Evolutionary conservation across 495 filamentous ascomycete species (phyloP), one percentile per base, ranked within the genome.

Genomic region (Xanthoparmelia taractica): DNA sequence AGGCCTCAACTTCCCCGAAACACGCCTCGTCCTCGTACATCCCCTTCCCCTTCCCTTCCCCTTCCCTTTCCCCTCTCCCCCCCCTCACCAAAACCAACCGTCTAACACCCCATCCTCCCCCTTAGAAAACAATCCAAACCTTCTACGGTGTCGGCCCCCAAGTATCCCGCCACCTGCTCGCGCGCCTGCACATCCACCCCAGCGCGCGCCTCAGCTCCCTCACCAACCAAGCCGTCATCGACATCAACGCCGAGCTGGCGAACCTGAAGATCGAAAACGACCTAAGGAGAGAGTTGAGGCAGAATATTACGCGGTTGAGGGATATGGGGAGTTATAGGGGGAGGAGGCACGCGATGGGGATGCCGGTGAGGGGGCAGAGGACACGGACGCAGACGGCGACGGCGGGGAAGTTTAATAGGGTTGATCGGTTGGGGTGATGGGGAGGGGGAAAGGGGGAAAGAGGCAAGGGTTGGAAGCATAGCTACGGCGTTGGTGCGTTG

Each of bases 181-280:
- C 95, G 67, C 91, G 89, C 69, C 86, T 89, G 76, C 83, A 84
- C 71, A 95, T 98, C 74, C 89, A 96, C 75, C 84, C 87, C 27
- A 85, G 80, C 50, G 90, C 90, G 64, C 85, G 84, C 71, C 78
- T 97, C 60, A 85, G 87, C 71, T 78, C 81, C 4, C 77, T 98
- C 13, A 77, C 79, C 58, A 82, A 83, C 63, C 85, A 88, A 71
- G 88, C 88, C 64, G 76, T 95, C 64, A 83, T 87, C 25, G 86
- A 89, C 56, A 79, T 98, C 60, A 90, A 84, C n/a, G 85, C 85
- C 48, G 89, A 92, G 69, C 79, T 98, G 45, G 89, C 92, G 10
- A 86, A 85, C 15, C 92, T 98, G 92, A 95, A 87, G 48, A 91
- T 96, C 65, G 95, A 97, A 73, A 96, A 89, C 69, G 92, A 98